phyloP scores from a whole-genome alignment of 352 stramenopile genomes.

The Phytophthora constricta region DNA sequence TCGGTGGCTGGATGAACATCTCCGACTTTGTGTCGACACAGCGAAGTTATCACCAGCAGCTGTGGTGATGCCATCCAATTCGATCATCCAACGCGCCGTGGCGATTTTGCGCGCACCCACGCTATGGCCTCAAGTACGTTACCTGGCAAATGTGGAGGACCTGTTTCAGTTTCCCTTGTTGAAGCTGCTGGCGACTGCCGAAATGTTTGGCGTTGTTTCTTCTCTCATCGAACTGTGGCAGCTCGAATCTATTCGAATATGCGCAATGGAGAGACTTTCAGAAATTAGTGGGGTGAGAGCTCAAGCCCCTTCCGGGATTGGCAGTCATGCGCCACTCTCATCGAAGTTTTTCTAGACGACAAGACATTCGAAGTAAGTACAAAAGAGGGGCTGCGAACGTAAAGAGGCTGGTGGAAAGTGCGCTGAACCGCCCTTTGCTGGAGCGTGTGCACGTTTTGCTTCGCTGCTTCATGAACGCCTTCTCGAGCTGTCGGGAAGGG shows the following conservation, averaged over 20 bases:
- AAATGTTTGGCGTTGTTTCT: constrained; percentile 44
- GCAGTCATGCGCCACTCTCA: constrained; percentile 39
- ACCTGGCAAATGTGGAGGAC: constrained; percentile 52
- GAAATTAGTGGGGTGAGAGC: constrained; percentile 18
- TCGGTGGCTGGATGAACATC: constrained; percentile 48
- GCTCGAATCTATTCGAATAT: constrained; percentile 30
- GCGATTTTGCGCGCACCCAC: constrained; percentile 41
- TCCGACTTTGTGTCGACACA: constrained; percentile 36
- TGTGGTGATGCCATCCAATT: constrained; percentile 52
- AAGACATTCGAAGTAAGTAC: constrained; percentile 38
- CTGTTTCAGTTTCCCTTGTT: constrained; percentile 55
- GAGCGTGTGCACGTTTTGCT: constrained; percentile 55
- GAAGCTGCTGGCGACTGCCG: constrained; percentile 43
- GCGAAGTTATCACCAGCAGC: constrained; percentile 48
- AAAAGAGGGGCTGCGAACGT: constrained; percentile 30
- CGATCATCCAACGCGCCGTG: constrained; percentile 43
- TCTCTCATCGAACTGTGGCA: constrained; percentile 50
- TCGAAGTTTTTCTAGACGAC: constrained; percentile 52
- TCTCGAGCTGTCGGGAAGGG: constrained; percentile 27
- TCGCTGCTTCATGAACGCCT: constrained; percentile 41
- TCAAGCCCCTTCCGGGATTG: constrained; percentile 42
- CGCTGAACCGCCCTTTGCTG: constrained; percentile 44
- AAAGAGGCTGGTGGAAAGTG: constrained; percentile 39
- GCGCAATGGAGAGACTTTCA: constrained; percentile 25
- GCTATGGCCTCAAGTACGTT: constrained; percentile 47